Conservation (phyloP, 331 rosid genomes). For the Quercus lobata region DNA sequence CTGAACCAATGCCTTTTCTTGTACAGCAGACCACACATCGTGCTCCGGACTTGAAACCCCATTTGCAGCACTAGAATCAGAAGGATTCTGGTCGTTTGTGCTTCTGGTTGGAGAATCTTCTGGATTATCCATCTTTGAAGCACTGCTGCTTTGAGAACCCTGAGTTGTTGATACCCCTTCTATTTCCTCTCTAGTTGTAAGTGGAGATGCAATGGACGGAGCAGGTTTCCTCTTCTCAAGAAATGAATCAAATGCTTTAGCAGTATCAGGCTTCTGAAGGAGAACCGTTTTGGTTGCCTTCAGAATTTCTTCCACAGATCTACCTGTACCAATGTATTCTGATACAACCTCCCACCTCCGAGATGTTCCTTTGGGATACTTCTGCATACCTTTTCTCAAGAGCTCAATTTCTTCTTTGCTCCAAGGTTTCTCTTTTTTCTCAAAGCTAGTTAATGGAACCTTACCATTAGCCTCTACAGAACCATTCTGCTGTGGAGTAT, state of each 20-base stretch:
- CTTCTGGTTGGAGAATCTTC: slow-evolving; percentile 38
- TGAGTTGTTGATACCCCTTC: slow-evolving; percentile 42
- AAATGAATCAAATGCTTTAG: slow-evolving; percentile 89
- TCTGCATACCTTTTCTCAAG: slow-evolving; percentile 76
- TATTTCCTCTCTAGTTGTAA: slow-evolving; percentile 74
- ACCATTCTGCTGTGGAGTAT: slow-evolving; percentile 48
- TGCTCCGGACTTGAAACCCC: slow-evolving; percentile 67
- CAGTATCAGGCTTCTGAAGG: slow-evolving; percentile 91
- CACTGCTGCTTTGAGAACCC: slow-evolving; percentile 29
- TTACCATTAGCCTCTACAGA: slow-evolving; percentile 51
- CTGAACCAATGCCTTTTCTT: slow-evolving; percentile 92
- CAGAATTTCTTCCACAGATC: slow-evolving; percentile 93
- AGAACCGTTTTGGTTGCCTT: slow-evolving; percentile 96
- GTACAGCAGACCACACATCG: slow-evolving; percentile 87
- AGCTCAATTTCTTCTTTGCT: slow-evolving; percentile 84
- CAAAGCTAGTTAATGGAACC: slow-evolving; percentile 35
- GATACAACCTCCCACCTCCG: slow-evolving; percentile 98
- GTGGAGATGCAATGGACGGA: slow-evolving; percentile 80
- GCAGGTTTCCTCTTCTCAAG: slow-evolving; percentile 94
- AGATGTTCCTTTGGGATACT: slow-evolving; percentile 93
- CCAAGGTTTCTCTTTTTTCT: slow-evolving; percentile 97
- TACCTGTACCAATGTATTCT: slow-evolving; percentile 83
- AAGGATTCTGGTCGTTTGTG: slow-evolving; percentile 34
- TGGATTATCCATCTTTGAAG: slow-evolving; percentile 12
- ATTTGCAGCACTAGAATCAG: slow-evolving; percentile 35